Conservation (phyloP, 2,329 filamentous ascomycete species). For the Aspergillus pseudoterreus region DNA sequence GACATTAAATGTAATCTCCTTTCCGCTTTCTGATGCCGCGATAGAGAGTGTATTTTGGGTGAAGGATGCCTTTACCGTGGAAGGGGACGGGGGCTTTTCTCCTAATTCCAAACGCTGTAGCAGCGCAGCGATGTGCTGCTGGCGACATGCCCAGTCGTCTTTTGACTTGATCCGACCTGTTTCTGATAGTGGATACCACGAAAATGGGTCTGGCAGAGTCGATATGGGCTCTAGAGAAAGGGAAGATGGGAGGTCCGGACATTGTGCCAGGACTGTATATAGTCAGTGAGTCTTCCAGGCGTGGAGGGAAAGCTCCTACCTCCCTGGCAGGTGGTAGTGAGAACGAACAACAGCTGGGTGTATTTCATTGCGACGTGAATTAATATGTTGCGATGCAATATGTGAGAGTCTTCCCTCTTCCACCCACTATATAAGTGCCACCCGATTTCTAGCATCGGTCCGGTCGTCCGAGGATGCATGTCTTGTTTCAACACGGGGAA, state of each 20-base stretch:
- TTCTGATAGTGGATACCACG: neutral
- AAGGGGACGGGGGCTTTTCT: neutral
- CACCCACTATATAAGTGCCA: too few relatives aligned
- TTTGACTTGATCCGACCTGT: neutral
- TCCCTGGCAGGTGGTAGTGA: too few relatives aligned
- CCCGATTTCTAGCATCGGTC: too few relatives aligned
- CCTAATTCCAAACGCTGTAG: constrained; percentile 4
- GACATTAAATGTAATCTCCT: neutral
- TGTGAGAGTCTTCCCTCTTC: too few relatives aligned
- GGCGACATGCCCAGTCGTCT: constrained; percentile 1
- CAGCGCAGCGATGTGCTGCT: neutral
- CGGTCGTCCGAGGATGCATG: too few relatives aligned
- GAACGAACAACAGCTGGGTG: too few relatives aligned
- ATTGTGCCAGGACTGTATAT: neutral
- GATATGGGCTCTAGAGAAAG: neutral
- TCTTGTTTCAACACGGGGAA: too few relatives aligned
- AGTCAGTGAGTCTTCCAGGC: neutral
- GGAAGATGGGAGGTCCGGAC: neutral
- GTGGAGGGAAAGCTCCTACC: too few relatives aligned
- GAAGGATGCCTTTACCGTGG: neutral
- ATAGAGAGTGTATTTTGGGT: neutral
- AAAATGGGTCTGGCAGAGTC: constrained; percentile 3
- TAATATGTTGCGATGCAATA: too few relatives aligned
- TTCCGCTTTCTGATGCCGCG: neutral
- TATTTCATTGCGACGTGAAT: too few relatives aligned